phyloP scores from a whole-genome alignment of 345 rosid genomes.

The Boechera retrofracta region DNA sequence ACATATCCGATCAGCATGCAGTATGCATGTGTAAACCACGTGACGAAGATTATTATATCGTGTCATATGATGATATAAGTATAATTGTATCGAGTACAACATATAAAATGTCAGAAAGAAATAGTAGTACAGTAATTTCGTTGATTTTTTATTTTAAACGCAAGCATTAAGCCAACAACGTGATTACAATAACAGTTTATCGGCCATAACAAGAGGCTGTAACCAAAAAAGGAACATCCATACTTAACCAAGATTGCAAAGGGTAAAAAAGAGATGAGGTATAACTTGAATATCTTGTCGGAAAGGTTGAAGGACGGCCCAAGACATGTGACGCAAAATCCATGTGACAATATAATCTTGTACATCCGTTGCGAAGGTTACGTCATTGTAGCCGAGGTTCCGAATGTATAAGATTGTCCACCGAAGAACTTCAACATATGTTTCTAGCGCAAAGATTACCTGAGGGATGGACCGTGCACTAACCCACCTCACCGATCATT shows the following conservation, averaged over 20 bases:
- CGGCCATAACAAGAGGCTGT: neutral
- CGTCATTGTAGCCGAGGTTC: neutral
- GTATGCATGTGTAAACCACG: neutral
- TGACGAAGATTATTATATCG: neutral
- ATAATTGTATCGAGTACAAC: neutral
- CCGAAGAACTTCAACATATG: neutral
- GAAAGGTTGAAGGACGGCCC: neutral
- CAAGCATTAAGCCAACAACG: neutral
- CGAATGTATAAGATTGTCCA: neutral
- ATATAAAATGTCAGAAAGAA: neutral
- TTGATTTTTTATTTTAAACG: neutral
- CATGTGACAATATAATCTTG: neutral
- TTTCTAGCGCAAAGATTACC: neutral
- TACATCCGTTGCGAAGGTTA: neutral
- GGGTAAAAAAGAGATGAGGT: neutral
- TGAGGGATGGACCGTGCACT: too few species aligned
- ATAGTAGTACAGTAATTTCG: neutral
- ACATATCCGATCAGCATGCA: slow-evolving; percentile 7
- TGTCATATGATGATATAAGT: neutral
- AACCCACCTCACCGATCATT: too few species aligned
- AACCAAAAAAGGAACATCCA: neutral
- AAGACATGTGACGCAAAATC: neutral
- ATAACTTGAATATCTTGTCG: neutral
- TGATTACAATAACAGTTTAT: neutral
- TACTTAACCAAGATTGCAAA: neutral